Evolutionary conservation across 148 eudicot species (phyloP), one percentile per base, ranked within the genome.

Genomic region (Diospyros lotus): DNA sequence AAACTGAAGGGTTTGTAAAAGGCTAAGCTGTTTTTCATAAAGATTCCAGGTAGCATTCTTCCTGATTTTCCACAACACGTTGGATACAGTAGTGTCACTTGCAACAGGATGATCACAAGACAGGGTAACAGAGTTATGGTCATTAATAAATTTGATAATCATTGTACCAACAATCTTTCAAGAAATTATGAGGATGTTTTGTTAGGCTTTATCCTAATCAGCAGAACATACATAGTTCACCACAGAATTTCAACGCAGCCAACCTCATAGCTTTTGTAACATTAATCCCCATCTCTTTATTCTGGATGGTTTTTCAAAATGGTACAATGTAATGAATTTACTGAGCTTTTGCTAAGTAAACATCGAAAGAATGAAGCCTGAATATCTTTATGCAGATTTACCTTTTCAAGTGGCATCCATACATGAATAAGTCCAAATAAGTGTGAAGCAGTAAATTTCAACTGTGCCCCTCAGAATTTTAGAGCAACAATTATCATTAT

Each of bases 321-420:
- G 39, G 3, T 50, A 38, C 11, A 13, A 12, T 28, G 58, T 14
- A 28, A 28, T 28, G 28, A 44, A 15, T 68, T 68, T 50, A 13
- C 56, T 53, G 13, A 41, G 8, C 56, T 42, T 9, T 56, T 1
- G 8, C 5, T 41, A 42, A 7, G 56, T 42, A 14, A 11, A 6
- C 9, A 28, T 28, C 28, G 28, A 28, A 55, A 71, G 41, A 7
- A 56, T 40, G 63, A 55, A 55, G 51, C 39, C 63, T 9, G 1
- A 58, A n/a, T 71, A 56, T 43, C 48, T 56, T 8, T 13, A 12
- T 72, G 65, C 18, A 18, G 45, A 18, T 72, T 58, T 58, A 72
- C 43, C 73, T 72, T 58, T 58, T n/a, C 10, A 5, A 45, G 17
- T 11, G 64, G 15, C 65, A 58, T 72, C 66, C 53, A 45, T 44